Conservation (phyloP, 1,284 basidiomycete species). For the Ustilago bromivora region DNA sequence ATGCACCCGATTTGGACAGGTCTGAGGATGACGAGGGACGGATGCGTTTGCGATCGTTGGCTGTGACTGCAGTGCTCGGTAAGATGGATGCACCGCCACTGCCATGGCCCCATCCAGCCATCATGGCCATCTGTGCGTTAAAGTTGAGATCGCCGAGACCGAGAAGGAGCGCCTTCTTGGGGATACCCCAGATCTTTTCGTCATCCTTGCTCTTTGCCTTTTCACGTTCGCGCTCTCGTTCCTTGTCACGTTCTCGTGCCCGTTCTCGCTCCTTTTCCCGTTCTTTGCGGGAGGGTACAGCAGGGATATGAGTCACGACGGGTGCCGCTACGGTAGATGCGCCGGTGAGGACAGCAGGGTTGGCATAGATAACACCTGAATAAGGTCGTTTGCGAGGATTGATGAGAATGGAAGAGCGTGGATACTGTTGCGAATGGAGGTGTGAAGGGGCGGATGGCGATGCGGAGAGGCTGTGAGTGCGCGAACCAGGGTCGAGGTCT, state of each 20-base stretch:
- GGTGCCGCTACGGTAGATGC: slow-evolving; percentile 26
- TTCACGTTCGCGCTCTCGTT: slow-evolving; percentile 44
- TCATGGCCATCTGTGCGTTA: slow-evolving; percentile 63
- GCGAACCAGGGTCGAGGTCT: slow-evolving; percentile 27
- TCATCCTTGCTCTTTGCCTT: slow-evolving; percentile 47
- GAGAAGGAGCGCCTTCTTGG: slow-evolving; percentile 62
- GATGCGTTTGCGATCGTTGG: slow-evolving; percentile 32
- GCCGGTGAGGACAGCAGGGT: slow-evolving; percentile 8
- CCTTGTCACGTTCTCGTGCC: slow-evolving; percentile 46
- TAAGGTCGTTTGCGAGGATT: slow-evolving; percentile 47
- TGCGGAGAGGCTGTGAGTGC: slow-evolving; percentile 20
- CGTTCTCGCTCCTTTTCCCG: slow-evolving; percentile 52
- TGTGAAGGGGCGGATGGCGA: slow-evolving; percentile 23
- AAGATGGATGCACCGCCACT: slow-evolving; percentile 49
- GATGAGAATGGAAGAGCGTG: slow-evolving; percentile 51
- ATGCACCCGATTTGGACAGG: slow-evolving; percentile 12
- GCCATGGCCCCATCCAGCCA: slow-evolving; percentile 63
- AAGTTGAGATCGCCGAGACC: slow-evolving; percentile 63
- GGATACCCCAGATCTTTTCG: slow-evolving; percentile 64
- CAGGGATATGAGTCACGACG: slow-evolving; percentile 53
- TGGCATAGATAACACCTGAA: slow-evolving; percentile 39
- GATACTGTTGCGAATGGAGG: slow-evolving; percentile 12
- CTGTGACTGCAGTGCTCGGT: slow-evolving; percentile 20
- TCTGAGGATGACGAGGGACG: slow-evolving; percentile 23
- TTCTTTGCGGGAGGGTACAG: slow-evolving; percentile 46